Evolutionary conservation across 257 asterid genomes (phyloP), one percentile per base, ranked within the genome.

Genomic region (Leonotis leonurus): DNA sequence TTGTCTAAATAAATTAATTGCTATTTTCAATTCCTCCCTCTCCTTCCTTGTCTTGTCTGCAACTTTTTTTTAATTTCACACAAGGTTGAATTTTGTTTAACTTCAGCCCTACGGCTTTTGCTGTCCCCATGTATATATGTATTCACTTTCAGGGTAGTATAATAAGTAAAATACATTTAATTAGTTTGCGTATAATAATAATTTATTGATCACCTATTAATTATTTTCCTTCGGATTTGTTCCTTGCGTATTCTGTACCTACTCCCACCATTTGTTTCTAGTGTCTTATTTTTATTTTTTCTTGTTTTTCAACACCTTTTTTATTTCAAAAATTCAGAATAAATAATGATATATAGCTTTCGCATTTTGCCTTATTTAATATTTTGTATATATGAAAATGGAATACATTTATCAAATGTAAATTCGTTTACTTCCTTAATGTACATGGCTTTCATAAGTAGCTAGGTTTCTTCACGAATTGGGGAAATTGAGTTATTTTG

Each of bases 81-180:
- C n/a, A n/a, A n/a, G 53, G 8, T 35, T 41, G 36, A 57, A 56
- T 41, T 62, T 35, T 56, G 58, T 40, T 79, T 81, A 73, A 52
- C 91, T 81, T 84, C 88, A 13, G 68, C n/a, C 51, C 52, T 75
- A 84, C 85, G 91, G 82, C 78, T 78, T 45, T 66, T 70, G 51
- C 74, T 71, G 75, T 57, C 80, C 68, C 54, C 70, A 49, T 52
- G 32, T 71, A 64, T 39, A 13, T n/a, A 35, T 51, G 30, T 51
- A 51, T 27, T 27, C 3, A 27, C 35, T 21, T 67, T 55, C 2
- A 4, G 54, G 13, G 50, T 32, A n/a, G 8, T 14, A 16, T 20
- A 22, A 9, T 24, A 52, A 13, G 24, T 39, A 6, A 3, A 24
- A 45, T 21, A 14, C 58, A 49, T 49, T 52, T 30, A 60, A 48